phyloP scores from a whole-genome alignment of 345 rosid species.

The Acer negundo region DNA sequence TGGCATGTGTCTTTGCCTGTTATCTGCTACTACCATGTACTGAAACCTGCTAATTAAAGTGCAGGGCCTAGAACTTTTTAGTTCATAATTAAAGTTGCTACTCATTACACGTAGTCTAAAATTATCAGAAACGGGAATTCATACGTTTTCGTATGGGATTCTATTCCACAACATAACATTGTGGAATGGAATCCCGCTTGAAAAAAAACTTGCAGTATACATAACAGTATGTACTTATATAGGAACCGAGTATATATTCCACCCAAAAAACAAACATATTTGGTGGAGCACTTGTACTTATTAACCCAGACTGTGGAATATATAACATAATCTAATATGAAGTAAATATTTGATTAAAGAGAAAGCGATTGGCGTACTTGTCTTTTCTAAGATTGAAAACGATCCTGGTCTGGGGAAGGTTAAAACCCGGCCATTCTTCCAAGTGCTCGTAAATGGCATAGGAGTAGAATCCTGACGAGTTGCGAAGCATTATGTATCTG shows the following conservation, averaged over 20 bases:
- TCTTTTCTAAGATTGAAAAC: constrained; percentile 82
- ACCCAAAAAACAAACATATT: neutral
- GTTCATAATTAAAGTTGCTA: neutral
- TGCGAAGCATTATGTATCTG: constrained; percentile 57
- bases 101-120: neutral
- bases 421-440: constrained; percentile 76
- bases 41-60: constrained; percentile 49
- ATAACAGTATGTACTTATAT: neutral
- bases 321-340: no score
- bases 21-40: constrained; percentile 69
- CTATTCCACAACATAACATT: no score
- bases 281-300: neutral
- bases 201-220: no score
- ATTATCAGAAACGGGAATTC: no score
- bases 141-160: no score
- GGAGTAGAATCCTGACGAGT: constrained; percentile 74
- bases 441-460: constrained; percentile 77
- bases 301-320: neutral
- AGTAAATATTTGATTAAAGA: no score
- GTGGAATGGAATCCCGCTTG: no score
- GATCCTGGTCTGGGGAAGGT: constrained; percentile 80
- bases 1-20: constrained; percentile 80
- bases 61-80: neutral
- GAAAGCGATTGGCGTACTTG: constrained; percentile 39
- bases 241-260: neutral